A percentile compares a stretch with the other conserved stretches of the same genome.
Evolutionary conservation across 345 rosid genomes (phyloP).

Genomic region (Bruguiera parviflora): DNA sequence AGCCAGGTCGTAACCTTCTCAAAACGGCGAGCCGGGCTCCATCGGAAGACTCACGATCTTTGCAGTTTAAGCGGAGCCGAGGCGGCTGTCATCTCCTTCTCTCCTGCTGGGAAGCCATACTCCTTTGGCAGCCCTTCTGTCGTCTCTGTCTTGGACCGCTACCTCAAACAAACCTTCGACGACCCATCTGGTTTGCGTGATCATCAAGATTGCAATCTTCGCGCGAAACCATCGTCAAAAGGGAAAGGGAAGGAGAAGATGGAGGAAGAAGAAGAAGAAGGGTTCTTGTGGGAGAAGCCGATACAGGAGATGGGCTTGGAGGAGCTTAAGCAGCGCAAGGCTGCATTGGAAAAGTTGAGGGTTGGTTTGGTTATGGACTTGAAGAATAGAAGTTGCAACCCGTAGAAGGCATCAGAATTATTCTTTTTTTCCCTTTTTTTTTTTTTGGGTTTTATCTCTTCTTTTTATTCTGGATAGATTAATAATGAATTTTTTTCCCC

Average conservation of each 20-base stretch:
- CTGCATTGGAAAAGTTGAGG: background rate
- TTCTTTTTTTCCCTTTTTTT: too few relatives aligned
- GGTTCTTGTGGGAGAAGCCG: background rate
- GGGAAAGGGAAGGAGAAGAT: background rate
- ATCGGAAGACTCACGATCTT: background rate
- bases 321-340: background rate
- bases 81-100: background rate
- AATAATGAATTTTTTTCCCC: too few relatives aligned
- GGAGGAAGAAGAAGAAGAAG: background rate
- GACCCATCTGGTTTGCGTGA: too few relatives aligned
- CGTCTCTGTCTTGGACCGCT: background rate
- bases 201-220: too few relatives aligned
- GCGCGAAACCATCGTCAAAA: background rate
- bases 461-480: too few relatives aligned
- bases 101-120: background rate
- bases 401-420: too few relatives aligned
- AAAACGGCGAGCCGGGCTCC: background rate
- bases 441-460: too few relatives aligned
- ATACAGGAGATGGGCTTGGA: background rate
- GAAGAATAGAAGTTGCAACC: background rate
- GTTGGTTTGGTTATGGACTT: background rate
- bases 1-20: background rate
- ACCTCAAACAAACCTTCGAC: background rate
- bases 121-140: constrained; percentile 2
- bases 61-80: background rate